Conservation (phyloP, 257 asterid genomes). For the Nicotiana tabacum region DNA sequence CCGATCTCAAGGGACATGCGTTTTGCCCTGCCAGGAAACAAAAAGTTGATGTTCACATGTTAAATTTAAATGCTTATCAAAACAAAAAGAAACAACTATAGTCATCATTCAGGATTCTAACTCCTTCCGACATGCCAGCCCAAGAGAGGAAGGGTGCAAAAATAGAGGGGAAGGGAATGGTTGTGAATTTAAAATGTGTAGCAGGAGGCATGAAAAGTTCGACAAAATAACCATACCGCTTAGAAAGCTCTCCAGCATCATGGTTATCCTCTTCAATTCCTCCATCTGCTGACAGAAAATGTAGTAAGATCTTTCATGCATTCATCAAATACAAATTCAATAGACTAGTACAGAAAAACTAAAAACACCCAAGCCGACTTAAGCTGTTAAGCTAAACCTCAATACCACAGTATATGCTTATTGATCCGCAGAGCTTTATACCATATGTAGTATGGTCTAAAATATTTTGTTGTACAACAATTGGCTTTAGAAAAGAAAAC, state of each 20-base stretch:
- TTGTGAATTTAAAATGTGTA: not conserved
- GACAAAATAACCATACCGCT: conserved; percentile 36
- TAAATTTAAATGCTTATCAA: not conserved
- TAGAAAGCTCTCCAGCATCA: conserved; percentile 56
- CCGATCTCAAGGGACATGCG: conserved; percentile 71
- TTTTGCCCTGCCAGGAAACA: conserved; percentile 54
- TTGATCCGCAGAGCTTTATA: not conserved
- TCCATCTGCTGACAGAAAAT: conserved; percentile 32
- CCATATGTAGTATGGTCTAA: not conserved
- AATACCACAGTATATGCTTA: not conserved
- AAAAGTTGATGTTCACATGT: not conserved
- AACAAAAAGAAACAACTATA: no score
- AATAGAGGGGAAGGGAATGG: not conserved
- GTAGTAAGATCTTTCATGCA: conserved; percentile 7
- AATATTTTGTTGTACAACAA: not conserved
- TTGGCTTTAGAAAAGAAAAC: not conserved
- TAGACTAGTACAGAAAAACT: not conserved
- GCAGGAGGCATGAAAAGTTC: not conserved
- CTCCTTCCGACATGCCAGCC: no score
- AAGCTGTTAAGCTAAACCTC: not conserved
- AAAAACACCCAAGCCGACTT: not conserved
- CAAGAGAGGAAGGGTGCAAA: no score
- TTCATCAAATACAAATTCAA: not conserved
- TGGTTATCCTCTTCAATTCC: conserved; percentile 38
- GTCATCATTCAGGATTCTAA: no score